Base-by-base conservation (phyloP, 352 stramenopile genomes). In the Elongisporangium prolatum region DNA sequence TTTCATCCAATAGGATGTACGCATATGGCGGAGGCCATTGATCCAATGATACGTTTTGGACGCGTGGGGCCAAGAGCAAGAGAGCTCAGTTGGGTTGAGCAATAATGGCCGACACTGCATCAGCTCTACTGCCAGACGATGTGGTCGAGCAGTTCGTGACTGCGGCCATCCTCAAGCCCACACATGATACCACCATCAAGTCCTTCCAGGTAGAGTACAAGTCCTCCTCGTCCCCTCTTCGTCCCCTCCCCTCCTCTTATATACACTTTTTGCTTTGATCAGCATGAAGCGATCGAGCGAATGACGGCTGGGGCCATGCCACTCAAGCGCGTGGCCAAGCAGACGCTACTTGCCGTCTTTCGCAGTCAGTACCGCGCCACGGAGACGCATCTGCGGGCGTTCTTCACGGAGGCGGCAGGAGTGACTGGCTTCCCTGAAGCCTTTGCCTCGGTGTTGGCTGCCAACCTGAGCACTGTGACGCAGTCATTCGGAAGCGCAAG, bases 251-350 rank as follows among this genome's bases (percentile, higher is more conserved):
- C 16, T 16, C 18, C 13, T 40, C n/a, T 14, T 50, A 60, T 11
- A 22, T 37, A 18, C 47, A 40, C 14, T 16, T 34, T 51, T 49
- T 53, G 37, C 24, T 28, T 58, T 3, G 40, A 28, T 44, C 50
- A 85, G 73, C 79, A 86, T 28, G 80, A 93, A 53, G 71, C 82
- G 24, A 50, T 93, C 47, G 71, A 77, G 14, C 86, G 88, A 65
- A 73, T 84, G 52, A 73, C 79, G 57, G 67, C 63, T 56, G 73
- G 77, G 17, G 77, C 80, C 56, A 61, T 89, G 49, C 59, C 84
- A 17, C 61, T 88, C 53, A 92, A 92, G 66, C 79, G 79, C 34
- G 63, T 82, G 21, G 75, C 84, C 54, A 84, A 73, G 57, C 75
- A 88, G 58, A 75, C 77, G 48, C 64, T 94, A 50, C 54, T 58